Base-by-base conservation (phyloP, 257 asterid species). In the Solanum rostratum region DNA sequence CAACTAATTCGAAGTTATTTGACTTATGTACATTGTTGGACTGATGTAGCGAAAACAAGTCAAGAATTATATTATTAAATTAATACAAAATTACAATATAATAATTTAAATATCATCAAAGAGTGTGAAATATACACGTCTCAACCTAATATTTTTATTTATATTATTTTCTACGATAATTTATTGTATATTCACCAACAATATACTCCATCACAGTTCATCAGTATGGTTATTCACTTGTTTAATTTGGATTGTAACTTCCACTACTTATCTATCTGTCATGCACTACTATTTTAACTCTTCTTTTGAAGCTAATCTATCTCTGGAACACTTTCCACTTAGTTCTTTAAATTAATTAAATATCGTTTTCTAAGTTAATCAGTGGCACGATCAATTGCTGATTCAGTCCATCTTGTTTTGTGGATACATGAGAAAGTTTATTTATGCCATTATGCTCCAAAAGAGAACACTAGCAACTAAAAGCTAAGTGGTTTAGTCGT, bases 361-460 rank as follows among this genome's bases (percentile, higher is more conserved):
- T 69, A 82, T 53, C 39, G 57, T 59, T 68, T 59, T 41, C 20
- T 73, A 70, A 46, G 59, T 30, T 87, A 83, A 73, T 84, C 80
- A 54, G 86, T 37, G 50, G 89, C 92, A 86, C 84, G 84, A 88
- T 85, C 62, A 83, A 53, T 82, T 84, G 71, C 84, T 83, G 84
- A 83, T 86, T 85, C 88, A 88, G 80, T 88, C 83, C 86, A 83
- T 84, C 86, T 80, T 83, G 83, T 84, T 83, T 84, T 82, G 86
- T 83, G 80, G 83, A 87, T 66, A 86, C 68, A 76, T 85, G 86
- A 85, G 87, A 88, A 91, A 91, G 93, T 84, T 88, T 85, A 87
- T 50, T 71, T 87, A 86, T 87, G 89, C 92, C 92, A 91, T 90
- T 91, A 88, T 89, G 87, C 83, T 86, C 85, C 86, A 91, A 88